Base-by-base conservation (phyloP, 108 stramenopile genomes). In the Cyclostephanos tholiformis region DNA sequence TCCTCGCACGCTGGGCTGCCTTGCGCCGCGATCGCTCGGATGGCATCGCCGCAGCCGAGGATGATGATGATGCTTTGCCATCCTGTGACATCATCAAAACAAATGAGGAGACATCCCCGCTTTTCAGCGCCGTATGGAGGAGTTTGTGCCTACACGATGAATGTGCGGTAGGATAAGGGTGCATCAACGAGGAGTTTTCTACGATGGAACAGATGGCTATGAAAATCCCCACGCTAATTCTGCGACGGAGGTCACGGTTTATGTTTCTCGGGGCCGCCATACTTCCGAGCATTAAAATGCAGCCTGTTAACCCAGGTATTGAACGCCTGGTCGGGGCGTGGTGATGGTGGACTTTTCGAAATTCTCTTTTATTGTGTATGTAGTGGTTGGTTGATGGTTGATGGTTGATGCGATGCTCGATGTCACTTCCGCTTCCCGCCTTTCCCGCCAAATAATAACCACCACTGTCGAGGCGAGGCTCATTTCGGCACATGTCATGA, bases 11-110 rank as follows among this genome's bases (percentile, higher is more conserved):
- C 60, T 74, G 36, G 20, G 53, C 55, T 30, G 82, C 82, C 77
- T 82, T 82, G 38, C 77, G 76, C 36, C 69, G 67, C 7, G 82
- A 53, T 55, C 79, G 72, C 46, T 59, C 53, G n/a, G 69, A 70
- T 11, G 61, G 61, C 19, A 16, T 62, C 32, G 38, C 23, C n/a
- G 61, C n/a, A 4, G 39, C 36, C n/a, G 61, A 17, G 17, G 61
- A 5, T 10, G 50, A 8, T 20, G 64, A n/a, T 48, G 67, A 52
- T 55, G 6, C 19, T 67, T 67, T 36, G 38, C 35, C 67, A 14
- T 35, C 29, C 26, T 35, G 50, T 23, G 51, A 26, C 67, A 53
- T 67, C 67, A 25, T 52, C 52, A 39, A 67, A 38, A 29, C 49
- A 6, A 32, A 50, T 39, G 67, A 39, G 2, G 30, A 11, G 22